Evolutionary conservation across 305 asterid genomes (phyloP), one percentile per base, ranked within the genome.

Genomic region (Vinca major): DNA sequence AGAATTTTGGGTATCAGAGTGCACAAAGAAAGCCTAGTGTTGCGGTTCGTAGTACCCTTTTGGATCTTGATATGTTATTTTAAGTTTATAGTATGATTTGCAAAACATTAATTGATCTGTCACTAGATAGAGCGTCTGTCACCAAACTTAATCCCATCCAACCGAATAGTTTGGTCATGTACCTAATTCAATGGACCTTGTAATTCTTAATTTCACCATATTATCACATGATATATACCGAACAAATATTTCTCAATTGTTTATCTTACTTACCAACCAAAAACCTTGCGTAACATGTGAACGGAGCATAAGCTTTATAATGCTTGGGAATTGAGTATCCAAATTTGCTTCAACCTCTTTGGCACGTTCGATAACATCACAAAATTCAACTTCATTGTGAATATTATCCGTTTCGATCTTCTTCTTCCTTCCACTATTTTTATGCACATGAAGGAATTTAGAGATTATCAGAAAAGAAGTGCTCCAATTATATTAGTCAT

Each of bases 201-300:
- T 39, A 60, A 9, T n/a, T n/a, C n/a, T n/a, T n/a, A n/a, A n/a
- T n/a, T n/a, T n/a, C n/a, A n/a, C n/a, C n/a, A n/a, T n/a, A n/a
- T n/a, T n/a, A n/a, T n/a, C n/a, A n/a, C n/a, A n/a, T n/a, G n/a
- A n/a, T n/a, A n/a, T n/a, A n/a, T n/a, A n/a, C n/a, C n/a, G n/a
- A n/a, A n/a, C n/a, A n/a, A n/a, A n/a, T n/a, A n/a, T n/a, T n/a
- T n/a, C n/a, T n/a, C n/a, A n/a, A n/a, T n/a, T n/a, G n/a, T n/a
- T n/a, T n/a, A n/a, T n/a, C n/a, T n/a, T n/a, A n/a, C 71, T 71
- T 67, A 81, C 86, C 83, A 81, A 69, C 86, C 81, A 81, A 73
- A 76, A 81, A 61, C 78, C 80, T 4, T 60, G 48, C 7, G 76
- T 65, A 71, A 81, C 83, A 60, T 82, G 81, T 21, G 86, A 79